Evolutionary conservation across 1,284 basidiomycete genomes (phyloP).

Genomic region (Lentinula novae-zelandiae): DNA sequence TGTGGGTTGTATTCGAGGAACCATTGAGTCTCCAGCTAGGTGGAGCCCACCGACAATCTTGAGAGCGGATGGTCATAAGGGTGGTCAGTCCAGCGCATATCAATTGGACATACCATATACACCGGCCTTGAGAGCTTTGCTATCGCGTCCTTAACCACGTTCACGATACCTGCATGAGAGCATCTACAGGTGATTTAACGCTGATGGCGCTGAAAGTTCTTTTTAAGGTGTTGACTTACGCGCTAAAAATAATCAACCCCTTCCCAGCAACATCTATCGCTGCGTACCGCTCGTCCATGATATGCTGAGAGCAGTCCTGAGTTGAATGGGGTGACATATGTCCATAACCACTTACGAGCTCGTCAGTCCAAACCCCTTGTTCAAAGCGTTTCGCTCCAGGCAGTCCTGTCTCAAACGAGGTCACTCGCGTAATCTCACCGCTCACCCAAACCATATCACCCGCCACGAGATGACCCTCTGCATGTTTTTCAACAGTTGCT

Average conservation of each 20-base stretch:
- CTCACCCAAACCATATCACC: slow-evolving; percentile 67
- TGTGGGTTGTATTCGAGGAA: slow-evolving; percentile 62
- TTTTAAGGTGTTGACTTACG: slow-evolving; percentile 40
- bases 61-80: slow-evolving; percentile 2
- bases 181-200: slow-evolving; percentile 40
- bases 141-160: slow-evolving; percentile 70
- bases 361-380: slow-evolving; percentile 51
- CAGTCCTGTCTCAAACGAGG: slow-evolving; percentile 64
- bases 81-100: neutral
- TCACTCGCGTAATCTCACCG: slow-evolving; percentile 73
- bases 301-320: slow-evolving; percentile 41
- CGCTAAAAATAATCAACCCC: slow-evolving; percentile 78
- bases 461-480: slow-evolving; percentile 60
- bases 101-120: slow-evolving; percentile 53
- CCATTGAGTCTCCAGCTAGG: slow-evolving; percentile 63
- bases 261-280: slow-evolving; percentile 75
- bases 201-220: slow-evolving; percentile 2
- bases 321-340: neutral
- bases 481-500: slow-evolving; percentile 53
- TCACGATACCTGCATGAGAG: slow-evolving; percentile 82
- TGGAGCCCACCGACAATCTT: slow-evolving; percentile 80
- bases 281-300: slow-evolving; percentile 81
- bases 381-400: slow-evolving; percentile 62
- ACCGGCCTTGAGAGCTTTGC: slow-evolving; percentile 61
- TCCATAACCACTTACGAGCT: slow-evolving; percentile 43